Percentiles rank a stretch among this genome's conserved stretches.
Conservation (phyloP, 371 early-diverging fungal species). For the Conidiobolus incongruus region DNA sequence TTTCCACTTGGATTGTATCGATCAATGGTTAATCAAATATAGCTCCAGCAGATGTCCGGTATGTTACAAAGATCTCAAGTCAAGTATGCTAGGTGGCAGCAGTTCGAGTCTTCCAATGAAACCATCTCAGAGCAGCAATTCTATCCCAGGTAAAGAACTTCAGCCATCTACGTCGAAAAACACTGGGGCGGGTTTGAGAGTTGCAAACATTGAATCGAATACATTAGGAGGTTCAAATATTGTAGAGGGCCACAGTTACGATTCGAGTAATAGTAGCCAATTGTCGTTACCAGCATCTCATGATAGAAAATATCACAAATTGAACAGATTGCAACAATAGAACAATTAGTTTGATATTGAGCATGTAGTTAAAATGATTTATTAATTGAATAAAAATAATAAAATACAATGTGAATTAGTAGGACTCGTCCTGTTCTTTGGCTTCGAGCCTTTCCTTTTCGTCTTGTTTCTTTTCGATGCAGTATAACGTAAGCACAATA, state of each 20-base stretch:
- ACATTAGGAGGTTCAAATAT: no score
- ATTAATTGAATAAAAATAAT: background rate
- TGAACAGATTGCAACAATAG: background rate
- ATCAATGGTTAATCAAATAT: constrained; percentile 35
- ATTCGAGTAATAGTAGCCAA: background rate
- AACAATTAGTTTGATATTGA: no score
- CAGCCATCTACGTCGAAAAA: no score
- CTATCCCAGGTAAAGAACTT: no score
- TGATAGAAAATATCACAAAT: background rate
- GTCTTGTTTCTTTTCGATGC: constrained; percentile 38
- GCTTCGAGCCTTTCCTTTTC: no score
- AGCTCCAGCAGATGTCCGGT: background rate
- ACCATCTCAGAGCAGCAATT: no score
- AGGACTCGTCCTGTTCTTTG: no score
- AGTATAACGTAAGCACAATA: constrained; percentile 41
- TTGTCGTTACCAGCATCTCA: background rate
- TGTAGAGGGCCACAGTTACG: no score
- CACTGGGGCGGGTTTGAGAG: no score
- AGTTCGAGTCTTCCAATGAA: no score
- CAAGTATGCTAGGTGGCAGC: background rate
- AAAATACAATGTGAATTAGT: constrained; percentile 4
- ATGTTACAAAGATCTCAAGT: background rate
- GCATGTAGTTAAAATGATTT: background rate
- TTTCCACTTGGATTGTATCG: constrained; percentile 69
- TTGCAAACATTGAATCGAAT: no score